Evolutionary conservation across 75 land plant species (phyloP).

Genomic region (Pseudotsuga menziesii): DNA sequence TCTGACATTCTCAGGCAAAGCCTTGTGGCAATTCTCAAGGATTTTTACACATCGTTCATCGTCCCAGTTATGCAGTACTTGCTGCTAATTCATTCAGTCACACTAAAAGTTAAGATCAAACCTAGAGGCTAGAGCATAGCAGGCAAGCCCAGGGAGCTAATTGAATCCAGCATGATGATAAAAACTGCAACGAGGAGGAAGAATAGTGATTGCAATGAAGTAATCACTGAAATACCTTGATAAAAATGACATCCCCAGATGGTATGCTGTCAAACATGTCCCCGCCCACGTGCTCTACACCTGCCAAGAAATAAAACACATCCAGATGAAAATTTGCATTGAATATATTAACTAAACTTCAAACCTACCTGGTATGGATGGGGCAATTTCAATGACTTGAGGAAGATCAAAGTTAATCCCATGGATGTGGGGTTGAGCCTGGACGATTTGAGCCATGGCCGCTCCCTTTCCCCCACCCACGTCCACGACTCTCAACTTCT

Average conservation of each 20-base stretch:
- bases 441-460: no score
- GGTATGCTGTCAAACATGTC: slow-evolving; percentile 10
- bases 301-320: not conserved
- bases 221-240: not conserved
- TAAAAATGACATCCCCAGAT: slow-evolving; percentile 8
- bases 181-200: not conserved
- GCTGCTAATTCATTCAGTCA: slow-evolving; percentile 7
- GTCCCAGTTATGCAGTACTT: slow-evolving; percentile 28
- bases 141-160: no score
- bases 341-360: no score
- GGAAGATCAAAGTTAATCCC: no score
- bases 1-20: slow-evolving; percentile 14
- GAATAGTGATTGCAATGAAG: no score
- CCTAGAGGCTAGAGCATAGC: not conserved
- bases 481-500: not conserved
- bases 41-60: slow-evolving; percentile 29
- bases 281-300: slow-evolving; percentile 10
- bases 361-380: not conserved
- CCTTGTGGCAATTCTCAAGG: slow-evolving; percentile 22
- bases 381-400: not conserved
- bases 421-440: no score
- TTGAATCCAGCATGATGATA: not conserved
- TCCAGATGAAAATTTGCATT: no score
- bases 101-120: not conserved
- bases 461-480: slow-evolving; percentile 15